Conservation (phyloP, 768 basidiomycete genomes). For the Cubamyces sp. region DNA sequence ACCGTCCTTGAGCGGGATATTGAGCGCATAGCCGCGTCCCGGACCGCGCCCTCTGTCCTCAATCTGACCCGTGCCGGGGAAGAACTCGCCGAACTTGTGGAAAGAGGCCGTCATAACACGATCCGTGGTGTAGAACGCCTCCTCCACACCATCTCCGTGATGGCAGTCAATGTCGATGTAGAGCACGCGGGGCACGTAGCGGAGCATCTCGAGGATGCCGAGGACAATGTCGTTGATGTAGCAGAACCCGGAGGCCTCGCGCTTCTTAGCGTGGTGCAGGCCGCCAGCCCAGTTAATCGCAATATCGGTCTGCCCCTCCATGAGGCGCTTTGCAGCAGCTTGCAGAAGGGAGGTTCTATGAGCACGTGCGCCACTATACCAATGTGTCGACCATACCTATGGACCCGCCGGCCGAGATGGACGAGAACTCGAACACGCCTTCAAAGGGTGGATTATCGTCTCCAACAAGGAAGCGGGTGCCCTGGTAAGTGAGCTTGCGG, state of each 20-base stretch:
- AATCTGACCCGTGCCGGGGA: conserved; percentile 87
- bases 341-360: background rate
- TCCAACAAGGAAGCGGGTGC: conserved; percentile 76
- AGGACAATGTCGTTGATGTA: conserved; percentile 99
- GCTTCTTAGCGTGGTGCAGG: conserved; percentile 98
- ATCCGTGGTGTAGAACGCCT: conserved; percentile 97
- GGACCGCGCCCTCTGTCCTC: conserved; percentile 83
- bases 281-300: conserved; percentile 99
- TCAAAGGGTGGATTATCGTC: conserved; percentile 98
- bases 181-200: conserved; percentile 82
- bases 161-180: conserved; percentile 99
- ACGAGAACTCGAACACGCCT: conserved; percentile 95
- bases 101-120: conserved; percentile 97
- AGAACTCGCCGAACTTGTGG: conserved; percentile 97
- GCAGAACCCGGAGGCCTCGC: conserved; percentile 97
- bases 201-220: conserved; percentile 89
- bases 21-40: conserved; percentile 88
- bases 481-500: conserved; percentile 82
- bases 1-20: conserved; percentile 93
- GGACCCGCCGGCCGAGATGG: conserved; percentile 94
- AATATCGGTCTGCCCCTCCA: conserved; percentile 77
- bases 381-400: conserved; percentile 60
- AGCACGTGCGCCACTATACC: background rate
- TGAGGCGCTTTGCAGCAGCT: conserved; percentile 83
- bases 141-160: conserved; percentile 98